These are phyloP conservation scores for Neophaeococcomyces aloes DNA, from an alignment of 2,329 filamentous ascomycete species.

Conservation along the genomic window DNA sequence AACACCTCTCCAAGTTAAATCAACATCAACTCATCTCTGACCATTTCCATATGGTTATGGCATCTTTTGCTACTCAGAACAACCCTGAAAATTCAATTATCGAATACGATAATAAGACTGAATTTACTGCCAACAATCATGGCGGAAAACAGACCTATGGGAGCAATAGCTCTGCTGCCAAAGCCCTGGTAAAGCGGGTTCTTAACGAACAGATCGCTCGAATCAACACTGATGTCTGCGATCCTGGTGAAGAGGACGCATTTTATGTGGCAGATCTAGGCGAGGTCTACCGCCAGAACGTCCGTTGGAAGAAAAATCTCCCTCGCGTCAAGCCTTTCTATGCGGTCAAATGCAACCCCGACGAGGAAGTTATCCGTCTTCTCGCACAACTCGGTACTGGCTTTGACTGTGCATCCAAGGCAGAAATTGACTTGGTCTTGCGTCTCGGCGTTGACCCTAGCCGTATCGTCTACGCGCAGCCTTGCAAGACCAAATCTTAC, in stretches of 20 bases:
- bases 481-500: constrained; percentile 99
- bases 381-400: constrained; percentile 81
- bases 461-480: constrained; percentile 97
- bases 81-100: constrained; percentile 17
- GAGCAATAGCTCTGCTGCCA: constrained; percentile 44
- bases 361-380: constrained; percentile 76
- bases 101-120: constrained; percentile 23
- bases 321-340: constrained; percentile 92
- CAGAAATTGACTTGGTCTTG: constrained; percentile 88
- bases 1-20: constrained; percentile 44
- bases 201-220: constrained; percentile 73
- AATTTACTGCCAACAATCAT: constrained; percentile 34
- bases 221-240: constrained; percentile 79
- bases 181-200: constrained; percentile 75
- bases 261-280: constrained; percentile 98
- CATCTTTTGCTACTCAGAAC: constrained; percentile 55
- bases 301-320: constrained; percentile 94
- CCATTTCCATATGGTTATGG: constrained; percentile 51
- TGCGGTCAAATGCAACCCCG: constrained; percentile 98
- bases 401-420: constrained; percentile 97
- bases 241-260: constrained; percentile 87
- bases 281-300: constrained; percentile 95
- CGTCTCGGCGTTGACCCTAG: constrained; percentile 70
- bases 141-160: constrained; percentile 35
- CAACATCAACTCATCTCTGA: constrained; percentile 23